Percentiles rank a stretch among this genome's conserved stretches.
These are phyloP conservation scores for Eucalyptus tenuipes DNA, from an alignment of 345 rosid genomes.

Conservation along the genomic window DNA sequence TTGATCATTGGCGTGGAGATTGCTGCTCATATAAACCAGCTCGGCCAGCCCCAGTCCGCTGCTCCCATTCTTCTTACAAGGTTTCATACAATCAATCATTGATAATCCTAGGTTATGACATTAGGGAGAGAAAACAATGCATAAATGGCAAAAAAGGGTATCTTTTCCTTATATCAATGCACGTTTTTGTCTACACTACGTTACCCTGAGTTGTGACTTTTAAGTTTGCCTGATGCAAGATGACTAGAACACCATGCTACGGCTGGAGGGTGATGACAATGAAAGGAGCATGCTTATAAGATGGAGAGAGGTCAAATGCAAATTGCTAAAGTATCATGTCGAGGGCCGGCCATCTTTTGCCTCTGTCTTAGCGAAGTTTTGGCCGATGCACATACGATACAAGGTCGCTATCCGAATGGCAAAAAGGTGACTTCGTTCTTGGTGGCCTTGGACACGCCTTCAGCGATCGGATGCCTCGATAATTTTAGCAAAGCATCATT, in stretches of 20 bases:
- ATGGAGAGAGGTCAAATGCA: constrained; percentile 38
- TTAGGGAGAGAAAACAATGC: background rate
- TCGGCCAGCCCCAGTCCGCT: background rate
- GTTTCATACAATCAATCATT: background rate
- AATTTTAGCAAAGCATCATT: background rate
- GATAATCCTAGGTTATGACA: background rate
- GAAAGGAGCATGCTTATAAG: constrained; percentile 32
- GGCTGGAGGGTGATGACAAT: constrained; percentile 23
- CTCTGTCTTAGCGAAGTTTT: too few relatives aligned
- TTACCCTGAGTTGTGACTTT: background rate
- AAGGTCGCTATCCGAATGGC: too few relatives aligned
- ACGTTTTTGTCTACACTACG: background rate
- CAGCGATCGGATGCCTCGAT: constrained; percentile 18
- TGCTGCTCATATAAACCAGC: background rate
- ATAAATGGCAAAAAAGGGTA: background rate
- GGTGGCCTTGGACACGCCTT: constrained; percentile 41
- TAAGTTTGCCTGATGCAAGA: background rate
- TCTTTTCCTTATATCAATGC: background rate
- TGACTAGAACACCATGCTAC: constrained; percentile 28
- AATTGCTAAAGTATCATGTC: constrained; percentile 18
- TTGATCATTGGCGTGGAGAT: background rate
- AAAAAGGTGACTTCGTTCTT: constrained; percentile 14
- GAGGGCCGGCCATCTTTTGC: background rate
- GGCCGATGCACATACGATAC: too few relatives aligned
- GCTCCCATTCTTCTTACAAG: background rate